A percentile compares a stretch with the other conserved stretches of the same genome.
phyloP scores from a whole-genome alignment of 768 basidiomycete genomes.

The Boletellus sp. region DNA sequence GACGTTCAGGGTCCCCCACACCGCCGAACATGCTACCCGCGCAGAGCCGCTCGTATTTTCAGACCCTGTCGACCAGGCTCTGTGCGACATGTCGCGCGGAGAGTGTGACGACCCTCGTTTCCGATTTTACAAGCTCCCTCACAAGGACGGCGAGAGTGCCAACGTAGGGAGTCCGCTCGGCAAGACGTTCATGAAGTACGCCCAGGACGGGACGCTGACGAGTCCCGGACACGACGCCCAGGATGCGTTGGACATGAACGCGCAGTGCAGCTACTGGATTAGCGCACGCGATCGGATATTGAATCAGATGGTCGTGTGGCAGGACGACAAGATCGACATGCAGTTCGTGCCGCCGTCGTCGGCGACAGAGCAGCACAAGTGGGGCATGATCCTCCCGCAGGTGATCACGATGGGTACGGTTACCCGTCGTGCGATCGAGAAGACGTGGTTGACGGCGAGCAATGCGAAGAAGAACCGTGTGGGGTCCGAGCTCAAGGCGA shows the following conservation, averaged over 20 bases:
- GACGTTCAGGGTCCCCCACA: constrained; percentile 73
- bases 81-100: constrained; percentile 45
- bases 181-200: constrained; percentile 86
- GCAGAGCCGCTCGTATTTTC: constrained; percentile 52
- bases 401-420: constrained; percentile 99
- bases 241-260: constrained; percentile 87
- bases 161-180: constrained; percentile 93
- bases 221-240: constrained; percentile 79
- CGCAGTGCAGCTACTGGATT: constrained; percentile 97
- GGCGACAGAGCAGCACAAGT: constrained; percentile 42
- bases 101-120: constrained; percentile 41
- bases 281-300: constrained; percentile 86
- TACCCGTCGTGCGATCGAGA: constrained; percentile 95
- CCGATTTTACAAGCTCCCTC: constrained; percentile 88
- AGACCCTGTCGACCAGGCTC: constrained; percentile 55
- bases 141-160: constrained; percentile 90
- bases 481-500: constrained; percentile 97
- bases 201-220: constrained; percentile 81
- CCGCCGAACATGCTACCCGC: constrained; percentile 43
- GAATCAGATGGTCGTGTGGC: constrained; percentile 92
- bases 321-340: constrained; percentile 47
- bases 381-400: constrained; percentile 93
- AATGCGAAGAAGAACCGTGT: constrained; percentile 97
- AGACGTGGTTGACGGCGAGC: constrained; percentile 96
- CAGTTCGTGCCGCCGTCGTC: constrained; percentile 39